phyloP scores from a whole-genome alignment of 805 yeast species.

The Lipomyces yamanashiensis region DNA sequence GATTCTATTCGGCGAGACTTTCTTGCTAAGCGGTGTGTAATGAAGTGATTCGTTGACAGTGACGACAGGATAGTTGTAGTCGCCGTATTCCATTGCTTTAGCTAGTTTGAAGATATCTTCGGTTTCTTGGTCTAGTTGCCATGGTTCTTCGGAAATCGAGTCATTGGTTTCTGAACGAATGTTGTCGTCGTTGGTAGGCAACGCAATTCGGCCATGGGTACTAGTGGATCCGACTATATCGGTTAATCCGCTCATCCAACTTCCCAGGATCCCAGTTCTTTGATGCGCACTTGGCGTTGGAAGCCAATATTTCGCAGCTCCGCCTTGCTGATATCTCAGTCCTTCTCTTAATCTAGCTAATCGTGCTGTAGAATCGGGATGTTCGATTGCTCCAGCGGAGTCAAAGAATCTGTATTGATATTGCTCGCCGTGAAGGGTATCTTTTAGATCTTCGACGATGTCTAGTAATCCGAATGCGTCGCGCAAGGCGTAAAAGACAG shows the following conservation, averaged over 20 bases:
- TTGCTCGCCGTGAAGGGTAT: slow-evolving; percentile 67
- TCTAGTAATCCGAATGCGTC: slow-evolving; percentile 84
- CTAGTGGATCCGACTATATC: slow-evolving; percentile 17
- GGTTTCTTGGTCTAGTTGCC: slow-evolving; percentile 41
- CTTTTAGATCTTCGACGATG: slow-evolving; percentile 73
- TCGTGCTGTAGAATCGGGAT: slow-evolving; percentile 66
- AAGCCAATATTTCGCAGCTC: slow-evolving; percentile 84
- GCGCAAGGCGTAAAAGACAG: slow-evolving; percentile 63
- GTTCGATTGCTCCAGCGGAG: slow-evolving; percentile 74
- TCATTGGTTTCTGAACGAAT: background rate
- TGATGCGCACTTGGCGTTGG: slow-evolving; percentile 39
- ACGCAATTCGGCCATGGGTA: slow-evolving; percentile 3
- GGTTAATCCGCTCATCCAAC: slow-evolving; percentile 4
- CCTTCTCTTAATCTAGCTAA: slow-evolving; percentile 81
- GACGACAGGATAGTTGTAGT: slow-evolving; percentile 51
- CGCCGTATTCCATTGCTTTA: slow-evolving; percentile 46
- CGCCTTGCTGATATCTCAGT: slow-evolving; percentile 75
- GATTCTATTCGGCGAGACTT: slow-evolving; percentile 1
- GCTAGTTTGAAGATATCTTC: slow-evolving; percentile 46
- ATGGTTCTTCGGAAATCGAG: slow-evolving; percentile 7
- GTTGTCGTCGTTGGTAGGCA: slow-evolving; percentile 9
- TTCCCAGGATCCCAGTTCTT: slow-evolving; percentile 4
- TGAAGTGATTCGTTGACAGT: slow-evolving; percentile 42
- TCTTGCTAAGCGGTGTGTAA: slow-evolving; percentile 26
- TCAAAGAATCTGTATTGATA: slow-evolving; percentile 86